Conservation (phyloP, 768 basidiomycete genomes). For the Kwoniella botswanensis region DNA sequence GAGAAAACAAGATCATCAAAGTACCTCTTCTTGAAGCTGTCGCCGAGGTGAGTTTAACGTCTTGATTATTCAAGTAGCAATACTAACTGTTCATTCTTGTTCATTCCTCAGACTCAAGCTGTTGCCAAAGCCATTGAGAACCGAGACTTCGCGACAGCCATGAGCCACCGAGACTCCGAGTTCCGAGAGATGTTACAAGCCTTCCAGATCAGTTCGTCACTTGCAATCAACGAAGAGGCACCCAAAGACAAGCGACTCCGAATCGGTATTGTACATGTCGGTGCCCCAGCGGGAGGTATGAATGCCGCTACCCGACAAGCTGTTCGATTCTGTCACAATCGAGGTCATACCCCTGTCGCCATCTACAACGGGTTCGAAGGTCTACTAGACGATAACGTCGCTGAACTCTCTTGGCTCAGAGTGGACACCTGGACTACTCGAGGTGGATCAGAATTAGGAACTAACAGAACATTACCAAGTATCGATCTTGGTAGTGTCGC, state of each 20-base stretch:
- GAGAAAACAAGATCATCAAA: conserved; percentile 92
- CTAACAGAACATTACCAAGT: conserved; percentile 86
- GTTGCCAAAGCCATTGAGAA: conserved; percentile 80
- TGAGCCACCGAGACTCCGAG: conserved; percentile 87
- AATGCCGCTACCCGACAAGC: conserved; percentile 96
- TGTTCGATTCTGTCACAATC: conserved; percentile 86
- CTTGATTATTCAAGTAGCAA: too few species aligned
- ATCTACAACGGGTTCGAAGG: conserved; percentile 97
- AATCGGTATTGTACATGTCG: conserved; percentile 67
- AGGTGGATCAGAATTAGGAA: conserved; percentile 96
- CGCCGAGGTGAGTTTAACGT: too few species aligned
- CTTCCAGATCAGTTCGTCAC: conserved; percentile 74
- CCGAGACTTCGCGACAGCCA: conserved; percentile 83
- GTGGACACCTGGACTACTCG: conserved; percentile 96
- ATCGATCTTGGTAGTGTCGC: conserved; percentile 86
- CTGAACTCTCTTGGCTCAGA: conserved; percentile 89
- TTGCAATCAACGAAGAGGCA: conserved; percentile 66
- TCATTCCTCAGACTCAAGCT: conserved; percentile 83
- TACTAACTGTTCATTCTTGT: too few species aligned
- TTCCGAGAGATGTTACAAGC: conserved; percentile 84
- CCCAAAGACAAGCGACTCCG: conserved; percentile 61
- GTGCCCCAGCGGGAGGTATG: conserved; percentile 98
- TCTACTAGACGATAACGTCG: conserved; percentile 83
- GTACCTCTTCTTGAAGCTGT: conserved; percentile 94
- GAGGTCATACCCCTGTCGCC: conserved; percentile 89